Evolutionary conservation across 2,329 filamentous ascomycete species (phyloP).

Genomic region (Aspergillus chevalieri): DNA sequence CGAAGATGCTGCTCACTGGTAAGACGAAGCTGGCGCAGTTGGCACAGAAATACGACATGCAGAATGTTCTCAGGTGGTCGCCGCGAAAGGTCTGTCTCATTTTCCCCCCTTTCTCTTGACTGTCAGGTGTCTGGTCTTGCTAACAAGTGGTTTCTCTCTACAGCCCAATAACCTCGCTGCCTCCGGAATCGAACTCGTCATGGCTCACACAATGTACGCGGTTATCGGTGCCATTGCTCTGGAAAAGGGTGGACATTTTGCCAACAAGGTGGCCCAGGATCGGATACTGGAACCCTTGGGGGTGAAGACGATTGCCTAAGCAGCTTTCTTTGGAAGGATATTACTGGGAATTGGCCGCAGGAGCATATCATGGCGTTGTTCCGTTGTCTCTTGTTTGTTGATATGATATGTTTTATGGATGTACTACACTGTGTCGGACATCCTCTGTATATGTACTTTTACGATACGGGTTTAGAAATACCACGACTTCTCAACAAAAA

Average conservation of each 20-base stretch:
- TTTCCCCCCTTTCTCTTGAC: too few species aligned
- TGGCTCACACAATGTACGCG: slow-evolving; percentile 73
- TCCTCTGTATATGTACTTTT: slow-evolving; percentile 29
- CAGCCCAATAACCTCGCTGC: slow-evolving; percentile 60
- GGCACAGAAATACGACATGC: slow-evolving; percentile 64
- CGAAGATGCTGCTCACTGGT: slow-evolving; percentile 57
- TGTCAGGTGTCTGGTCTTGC: too few species aligned
- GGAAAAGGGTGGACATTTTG: slow-evolving; percentile 74
- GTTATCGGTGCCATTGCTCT: slow-evolving; percentile 85
- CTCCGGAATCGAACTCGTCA: slow-evolving; percentile 69
- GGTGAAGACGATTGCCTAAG: slow-evolving; percentile 23
- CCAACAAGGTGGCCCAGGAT: slow-evolving; percentile 68
- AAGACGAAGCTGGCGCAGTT: slow-evolving; percentile 62
- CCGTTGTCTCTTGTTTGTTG: slow-evolving; percentile 14
- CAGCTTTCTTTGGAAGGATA: slow-evolving; percentile 7
- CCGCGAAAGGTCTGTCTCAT: slow-evolving; percentile 60
- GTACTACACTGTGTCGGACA: slow-evolving; percentile 11
- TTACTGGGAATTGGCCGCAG: slow-evolving; percentile 18
- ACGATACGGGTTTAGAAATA: slow-evolving; percentile 20
- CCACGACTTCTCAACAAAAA: slow-evolving; percentile 14
- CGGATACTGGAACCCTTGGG: slow-evolving; percentile 59
- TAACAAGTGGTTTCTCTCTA: neutral
- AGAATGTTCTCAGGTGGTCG: slow-evolving; percentile 78
- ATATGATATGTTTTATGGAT: slow-evolving; percentile 16
- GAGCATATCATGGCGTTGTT: slow-evolving; percentile 35